Conservation (phyloP, 2,329 filamentous ascomycete species). For the Aspergillus spinulosporus region DNA sequence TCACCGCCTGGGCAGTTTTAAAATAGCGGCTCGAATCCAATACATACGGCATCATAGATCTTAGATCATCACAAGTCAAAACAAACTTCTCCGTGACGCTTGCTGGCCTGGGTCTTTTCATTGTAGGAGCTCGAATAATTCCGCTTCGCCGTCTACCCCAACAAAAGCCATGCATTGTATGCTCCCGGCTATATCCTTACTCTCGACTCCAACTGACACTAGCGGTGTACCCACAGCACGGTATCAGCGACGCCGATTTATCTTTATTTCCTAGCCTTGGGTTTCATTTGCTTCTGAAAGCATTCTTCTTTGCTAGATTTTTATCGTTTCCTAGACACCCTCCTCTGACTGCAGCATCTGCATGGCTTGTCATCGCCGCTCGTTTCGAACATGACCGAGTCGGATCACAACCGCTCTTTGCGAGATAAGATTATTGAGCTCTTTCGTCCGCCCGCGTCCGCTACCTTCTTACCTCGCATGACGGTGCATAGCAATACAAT, state of each 20-base stretch:
- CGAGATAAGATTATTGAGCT: constrained; percentile 35
- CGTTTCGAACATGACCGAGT: constrained; percentile 30
- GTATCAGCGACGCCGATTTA: not conserved
- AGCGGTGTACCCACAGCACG: constrained; percentile 5
- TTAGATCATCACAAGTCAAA: not conserved
- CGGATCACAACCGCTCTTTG: constrained; percentile 30
- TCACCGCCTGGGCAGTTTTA: constrained; percentile 22
- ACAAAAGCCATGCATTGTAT: constrained; percentile 4
- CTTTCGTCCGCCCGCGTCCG: constrained; percentile 27
- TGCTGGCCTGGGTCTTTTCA: not conserved
- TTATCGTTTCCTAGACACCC: not conserved
- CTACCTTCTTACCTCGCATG: not conserved
- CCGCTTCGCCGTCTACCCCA: not conserved
- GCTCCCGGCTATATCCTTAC: not conserved
- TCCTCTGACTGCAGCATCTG: not conserved
- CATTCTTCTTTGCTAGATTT: not conserved
- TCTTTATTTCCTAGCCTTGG: constrained; percentile 3
- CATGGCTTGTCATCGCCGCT: constrained; percentile 8
- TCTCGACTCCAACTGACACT: not conserved
- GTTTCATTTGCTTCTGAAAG: not conserved
- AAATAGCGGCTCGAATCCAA: not conserved
- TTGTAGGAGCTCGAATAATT: not conserved
- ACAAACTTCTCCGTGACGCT: not conserved
- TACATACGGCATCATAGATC: not conserved
- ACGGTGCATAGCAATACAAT: constrained; percentile 15